Conservation (phyloP, 495 filamentous ascomycete genomes). For the Penicillium bialowiezense region DNA sequence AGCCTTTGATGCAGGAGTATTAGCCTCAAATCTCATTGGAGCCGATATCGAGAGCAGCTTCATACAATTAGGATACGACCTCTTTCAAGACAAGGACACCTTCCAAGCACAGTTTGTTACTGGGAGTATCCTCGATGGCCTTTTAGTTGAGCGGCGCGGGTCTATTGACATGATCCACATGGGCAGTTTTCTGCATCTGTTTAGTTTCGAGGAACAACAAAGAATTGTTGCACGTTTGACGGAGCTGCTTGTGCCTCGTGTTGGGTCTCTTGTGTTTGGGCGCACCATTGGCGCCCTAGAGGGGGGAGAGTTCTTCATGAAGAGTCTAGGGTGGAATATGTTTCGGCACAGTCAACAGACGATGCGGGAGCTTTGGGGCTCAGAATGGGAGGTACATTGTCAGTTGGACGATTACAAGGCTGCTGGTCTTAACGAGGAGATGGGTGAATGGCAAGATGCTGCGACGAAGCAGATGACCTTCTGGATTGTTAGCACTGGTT, state of each 20-base stretch:
- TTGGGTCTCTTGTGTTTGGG: constrained; percentile 48
- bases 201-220: constrained; percentile 52
- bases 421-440: too few relatives aligned
- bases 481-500: too few relatives aligned
- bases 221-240: constrained; percentile 43
- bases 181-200: constrained; percentile 59
- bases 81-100: constrained; percentile 42
- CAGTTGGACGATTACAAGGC: too few relatives aligned
- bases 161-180: constrained; percentile 56
- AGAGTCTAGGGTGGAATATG: too few relatives aligned
- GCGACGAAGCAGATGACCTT: too few relatives aligned
- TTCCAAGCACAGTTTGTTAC: constrained; percentile 47
- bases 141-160: constrained; percentile 34
- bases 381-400: too few relatives aligned
- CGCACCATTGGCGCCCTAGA: constrained; percentile 37
- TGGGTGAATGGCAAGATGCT: too few relatives aligned
- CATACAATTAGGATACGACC: constrained; percentile 45
- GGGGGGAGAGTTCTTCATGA: too few relatives aligned
- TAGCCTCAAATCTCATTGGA: constrained; percentile 34
- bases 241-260: constrained; percentile 37
- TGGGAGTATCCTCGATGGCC: constrained; percentile 50
- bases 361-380: too few relatives aligned
- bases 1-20: constrained; percentile 28
- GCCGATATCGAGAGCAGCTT: constrained; percentile 39
- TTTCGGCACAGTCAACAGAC: too few relatives aligned